Evolutionary conservation across 495 filamentous ascomycete genomes (phyloP).

Genomic region (Halenospora varia): DNA sequence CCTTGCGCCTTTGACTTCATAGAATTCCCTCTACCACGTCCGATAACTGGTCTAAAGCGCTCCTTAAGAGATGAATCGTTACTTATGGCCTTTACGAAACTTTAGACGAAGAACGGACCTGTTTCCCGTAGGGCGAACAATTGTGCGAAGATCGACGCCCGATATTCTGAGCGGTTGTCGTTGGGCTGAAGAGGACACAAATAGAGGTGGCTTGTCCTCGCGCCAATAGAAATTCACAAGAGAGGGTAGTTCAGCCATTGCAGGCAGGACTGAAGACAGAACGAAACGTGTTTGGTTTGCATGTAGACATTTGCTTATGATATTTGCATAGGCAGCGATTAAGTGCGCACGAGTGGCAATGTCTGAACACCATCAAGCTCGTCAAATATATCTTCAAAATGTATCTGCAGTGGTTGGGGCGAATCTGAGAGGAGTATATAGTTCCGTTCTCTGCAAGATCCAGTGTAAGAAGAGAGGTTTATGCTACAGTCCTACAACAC

Average conservation of each 20-base stretch:
- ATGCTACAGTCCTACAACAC: too few species aligned
- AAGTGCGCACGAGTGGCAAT: too few species aligned
- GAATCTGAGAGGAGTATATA: too few species aligned
- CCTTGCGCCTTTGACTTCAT: too few species aligned
- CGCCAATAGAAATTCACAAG: background rate
- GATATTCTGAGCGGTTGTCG: background rate
- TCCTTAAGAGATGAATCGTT: slow-evolving; percentile 11
- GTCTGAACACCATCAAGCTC: too few species aligned
- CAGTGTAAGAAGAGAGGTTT: too few species aligned
- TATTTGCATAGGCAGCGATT: too few species aligned
- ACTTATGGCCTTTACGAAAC: slow-evolving; percentile 1
- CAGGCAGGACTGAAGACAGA: background rate
- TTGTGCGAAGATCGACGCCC: slow-evolving; percentile 1
- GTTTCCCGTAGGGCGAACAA: slow-evolving; percentile 4
- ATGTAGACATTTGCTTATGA: too few species aligned
- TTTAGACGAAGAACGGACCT: slow-evolving; percentile 8
- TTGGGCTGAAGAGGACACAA: background rate
- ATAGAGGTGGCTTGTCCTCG: background rate
- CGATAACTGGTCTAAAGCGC: slow-evolving; percentile 4
- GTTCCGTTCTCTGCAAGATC: too few species aligned
- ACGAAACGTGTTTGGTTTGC: background rate
- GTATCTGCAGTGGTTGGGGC: too few species aligned
- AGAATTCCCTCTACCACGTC: slow-evolving; percentile 5
- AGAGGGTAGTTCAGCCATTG: background rate
- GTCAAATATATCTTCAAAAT: too few species aligned